Evolutionary conservation across 2,329 filamentous ascomycete species (phyloP).

Genomic region (Ophiobolus disseminans): DNA sequence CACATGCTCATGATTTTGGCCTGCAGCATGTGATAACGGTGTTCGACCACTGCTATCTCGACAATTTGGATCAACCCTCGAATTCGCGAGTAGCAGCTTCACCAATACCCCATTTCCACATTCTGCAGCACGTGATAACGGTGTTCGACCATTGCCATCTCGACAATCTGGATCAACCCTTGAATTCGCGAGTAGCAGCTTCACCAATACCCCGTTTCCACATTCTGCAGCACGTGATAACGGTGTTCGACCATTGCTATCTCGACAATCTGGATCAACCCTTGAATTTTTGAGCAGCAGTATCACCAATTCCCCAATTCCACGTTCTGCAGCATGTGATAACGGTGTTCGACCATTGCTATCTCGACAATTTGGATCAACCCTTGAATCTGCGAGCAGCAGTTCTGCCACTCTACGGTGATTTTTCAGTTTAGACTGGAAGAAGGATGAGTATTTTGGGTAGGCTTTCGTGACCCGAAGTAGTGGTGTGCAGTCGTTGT

Average conservation of each 20-base stretch:
- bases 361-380: neutral
- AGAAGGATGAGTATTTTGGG: too few relatives aligned
- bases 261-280: neutral
- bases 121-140: neutral
- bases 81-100: neutral
- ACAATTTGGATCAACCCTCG: neutral
- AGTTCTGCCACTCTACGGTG: neutral
- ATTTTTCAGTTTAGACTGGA: too few relatives aligned
- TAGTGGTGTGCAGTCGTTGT: too few relatives aligned
- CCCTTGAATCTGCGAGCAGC: neutral
- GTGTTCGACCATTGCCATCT: neutral
- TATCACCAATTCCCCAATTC: neutral
- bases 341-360: neutral
- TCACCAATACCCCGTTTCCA: neutral
- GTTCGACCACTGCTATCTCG: slow-evolving; percentile 1
- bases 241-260: neutral
- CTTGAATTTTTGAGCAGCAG: neutral
- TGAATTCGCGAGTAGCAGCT: neutral
- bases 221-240: neutral
- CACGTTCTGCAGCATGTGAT: neutral
- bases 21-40: slow-evolving; percentile 5
- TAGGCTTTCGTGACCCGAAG: too few relatives aligned
- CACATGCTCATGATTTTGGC: neutral
- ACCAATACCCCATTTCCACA: neutral
- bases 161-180: neutral